Base-by-base conservation (phyloP, 2,329 filamentous ascomycete species). In the Fusarium citri region DNA sequence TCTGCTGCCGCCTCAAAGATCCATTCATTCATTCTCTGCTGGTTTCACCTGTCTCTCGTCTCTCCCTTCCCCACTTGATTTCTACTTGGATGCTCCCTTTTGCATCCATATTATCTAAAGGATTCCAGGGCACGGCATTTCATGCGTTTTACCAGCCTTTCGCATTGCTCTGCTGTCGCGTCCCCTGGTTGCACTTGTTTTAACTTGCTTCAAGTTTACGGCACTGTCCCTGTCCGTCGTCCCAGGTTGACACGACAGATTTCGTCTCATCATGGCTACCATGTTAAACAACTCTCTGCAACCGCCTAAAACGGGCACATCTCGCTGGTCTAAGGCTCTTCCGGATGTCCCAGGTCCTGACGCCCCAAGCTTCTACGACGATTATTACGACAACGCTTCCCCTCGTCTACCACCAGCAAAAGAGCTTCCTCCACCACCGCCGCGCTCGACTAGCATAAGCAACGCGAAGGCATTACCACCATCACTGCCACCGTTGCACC, bases 321-420 rank as follows among this genome's bases (percentile, higher is more conserved):
- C 86, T 72, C 85, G 86, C 76, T 87, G 86, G 78, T 88, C 86
- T 75, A 89, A 89, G 79, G 86, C 85, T 34, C 79, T 89, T 68
- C 87, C 86, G 34, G 80, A 82, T 58, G 84, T 85, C 74, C 85
- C 86, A 55, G 69, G 68, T 55, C 71, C 66, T 55, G 59, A 63
- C 50, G 58, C 73, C 55, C 64, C 70, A 49, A 56, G 64, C 43
- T 66, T 74, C 54, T 74, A 75, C 63, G 65, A 68, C 63, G 64
- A 74, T 47, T 66, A 66, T 63, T 64, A 68, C 50, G 61, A 58
- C 49, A 63, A 65, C 37, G 47, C 48, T 43, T 71, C 58, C 25
- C 67, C 73, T 37, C 56, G 66, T 28, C 72, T 66, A 23, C 69
- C 71, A 53, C 60, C 60, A 25, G 55, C 68, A 47, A 76, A 71